phyloP scores from a whole-genome alignment of 164 flowering plant species.

The Akebia trifoliata region DNA sequence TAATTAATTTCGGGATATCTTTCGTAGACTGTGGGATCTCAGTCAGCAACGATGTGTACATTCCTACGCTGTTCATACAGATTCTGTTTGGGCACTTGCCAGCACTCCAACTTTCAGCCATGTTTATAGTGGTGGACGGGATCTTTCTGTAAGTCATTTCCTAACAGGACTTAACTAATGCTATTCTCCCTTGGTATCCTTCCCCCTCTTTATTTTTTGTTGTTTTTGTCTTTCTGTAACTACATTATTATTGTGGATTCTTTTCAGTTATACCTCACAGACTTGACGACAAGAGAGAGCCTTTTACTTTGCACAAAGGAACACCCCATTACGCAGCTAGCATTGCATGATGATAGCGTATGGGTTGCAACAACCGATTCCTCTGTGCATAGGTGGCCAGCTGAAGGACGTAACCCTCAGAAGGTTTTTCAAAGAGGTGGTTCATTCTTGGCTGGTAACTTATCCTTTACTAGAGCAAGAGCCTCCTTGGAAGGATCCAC shows the following conservation, averaged over 20 bases:
- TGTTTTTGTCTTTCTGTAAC: slow-evolving; percentile 6
- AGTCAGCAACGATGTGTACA: slow-evolving; percentile 98
- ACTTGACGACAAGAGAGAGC: slow-evolving; percentile 94
- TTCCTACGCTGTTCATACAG: slow-evolving; percentile 97
- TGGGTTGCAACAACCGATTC: slow-evolving; percentile 98
- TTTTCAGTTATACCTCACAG: slow-evolving; percentile 83
- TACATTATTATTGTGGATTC: slow-evolving; percentile 16
- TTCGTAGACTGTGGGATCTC: slow-evolving; percentile 87
- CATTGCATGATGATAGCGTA: slow-evolving; percentile 80
- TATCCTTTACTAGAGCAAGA: slow-evolving; percentile 88
- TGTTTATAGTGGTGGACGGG: slow-evolving; percentile 98
- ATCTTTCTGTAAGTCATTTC: slow-evolving; percentile 65
- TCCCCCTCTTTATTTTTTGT: too few species aligned
- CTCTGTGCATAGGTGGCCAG: slow-evolving; percentile 79
- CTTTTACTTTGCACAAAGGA: slow-evolving; percentile 85
- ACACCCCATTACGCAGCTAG: slow-evolving; percentile 73
- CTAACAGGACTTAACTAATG: too few species aligned
- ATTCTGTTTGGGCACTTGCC: slow-evolving; percentile 99
- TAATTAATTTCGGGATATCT: neutral
- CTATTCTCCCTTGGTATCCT: too few species aligned
- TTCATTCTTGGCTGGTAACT: slow-evolving; percentile 88
- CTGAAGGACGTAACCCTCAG: slow-evolving; percentile 69
- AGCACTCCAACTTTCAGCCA: slow-evolving; percentile 88
- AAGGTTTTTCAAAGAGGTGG: slow-evolving; percentile 82
- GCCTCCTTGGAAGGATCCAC: slow-evolving; percentile 83